Evolutionary conservation across 495 filamentous ascomycete species (phyloP), one percentile per base, ranked within the genome.

Genomic region (Lophiostoma macrostomum): DNA sequence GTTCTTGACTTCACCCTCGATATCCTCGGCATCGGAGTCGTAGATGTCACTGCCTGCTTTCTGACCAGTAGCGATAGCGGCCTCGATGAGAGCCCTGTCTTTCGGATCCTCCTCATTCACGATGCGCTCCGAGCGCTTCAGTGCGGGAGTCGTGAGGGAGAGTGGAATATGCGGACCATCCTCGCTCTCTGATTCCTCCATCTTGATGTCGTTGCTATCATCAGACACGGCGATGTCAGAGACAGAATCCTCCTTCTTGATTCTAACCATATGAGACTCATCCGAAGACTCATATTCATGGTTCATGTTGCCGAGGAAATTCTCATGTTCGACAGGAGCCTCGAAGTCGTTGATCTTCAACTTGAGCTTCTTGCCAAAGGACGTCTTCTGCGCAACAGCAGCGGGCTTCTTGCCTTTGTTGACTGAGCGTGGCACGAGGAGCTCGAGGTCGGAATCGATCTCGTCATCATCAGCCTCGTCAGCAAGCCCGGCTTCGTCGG

Each of bases 41-140:
- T 50, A 50, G 34, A 39, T 39, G 11, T 38, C 47, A 12, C 22
- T 5, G n/a, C 34, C 34, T 3, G 30, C 47, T 18, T 50, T 50
- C n/a, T n/a, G n/a, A n/a, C n/a, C n/a, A n/a, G n/a, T n/a, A n/a
- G n/a, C n/a, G 1, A 18, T 38, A 14, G 34, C 47, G 3, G 11
- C 16, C 20, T n/a, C 32, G 23, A 50, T 50, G 35, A 50, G 47
- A 13, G 2, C 22, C 14, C 34, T 35, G 22, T 50, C 34, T 5
- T 5, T 20, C 14, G 45, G 45, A 12, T 50, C 40, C 7, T 16
- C 20, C 1, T 32, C 22, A 19, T 50, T 35, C 4, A 50, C 47
- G n/a, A 50, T 39, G 34, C 47, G 47, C 1, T 35, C 22, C 12
- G 11, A 30, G 35, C 47, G 34, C 23, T 38, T 50, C 47, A 50